Conservation (phyloP, 129 eudicot species). For the Daucus carota region DNA sequence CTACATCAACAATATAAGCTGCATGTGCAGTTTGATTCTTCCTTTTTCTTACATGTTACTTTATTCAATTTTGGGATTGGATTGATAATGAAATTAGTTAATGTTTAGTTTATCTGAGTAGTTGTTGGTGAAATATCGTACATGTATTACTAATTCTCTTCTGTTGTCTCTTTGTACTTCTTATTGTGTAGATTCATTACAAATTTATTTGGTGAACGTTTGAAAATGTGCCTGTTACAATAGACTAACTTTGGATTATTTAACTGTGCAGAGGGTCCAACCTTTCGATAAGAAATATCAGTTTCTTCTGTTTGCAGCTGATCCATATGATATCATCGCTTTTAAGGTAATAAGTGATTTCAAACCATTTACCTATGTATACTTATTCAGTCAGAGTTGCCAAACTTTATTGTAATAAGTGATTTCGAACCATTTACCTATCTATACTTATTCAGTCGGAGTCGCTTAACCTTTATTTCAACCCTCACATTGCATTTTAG, state of each 20-base stretch:
- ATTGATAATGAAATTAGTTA: not conserved
- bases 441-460: not conserved
- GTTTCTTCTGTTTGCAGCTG: slow-evolving; percentile 88
- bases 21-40: not conserved
- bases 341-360: slow-evolving; percentile 54
- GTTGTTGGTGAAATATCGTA: not conserved
- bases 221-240: not conserved
- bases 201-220: not conserved
- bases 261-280: slow-evolving; percentile 56
- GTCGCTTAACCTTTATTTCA: not conserved
- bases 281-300: slow-evolving; percentile 83
- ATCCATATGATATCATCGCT: slow-evolving; percentile 80
- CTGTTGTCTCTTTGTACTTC: not conserved
- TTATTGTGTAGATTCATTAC: not conserved
- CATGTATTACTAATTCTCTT: not conserved
- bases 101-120: not conserved
- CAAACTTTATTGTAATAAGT: not conserved
- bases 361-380: not conserved
- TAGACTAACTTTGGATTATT: slow-evolving; percentile 1
- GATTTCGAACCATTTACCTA: not conserved
- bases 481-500: slow-evolving; percentile 28
- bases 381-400: not conserved
- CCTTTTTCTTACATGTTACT: not conserved
- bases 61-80: not conserved
- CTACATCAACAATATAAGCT: not conserved